These are phyloP conservation scores for Eurotiales sp. DNA, from an alignment of 2,329 filamentous ascomycete genomes.

Conservation along the genomic window DNA sequence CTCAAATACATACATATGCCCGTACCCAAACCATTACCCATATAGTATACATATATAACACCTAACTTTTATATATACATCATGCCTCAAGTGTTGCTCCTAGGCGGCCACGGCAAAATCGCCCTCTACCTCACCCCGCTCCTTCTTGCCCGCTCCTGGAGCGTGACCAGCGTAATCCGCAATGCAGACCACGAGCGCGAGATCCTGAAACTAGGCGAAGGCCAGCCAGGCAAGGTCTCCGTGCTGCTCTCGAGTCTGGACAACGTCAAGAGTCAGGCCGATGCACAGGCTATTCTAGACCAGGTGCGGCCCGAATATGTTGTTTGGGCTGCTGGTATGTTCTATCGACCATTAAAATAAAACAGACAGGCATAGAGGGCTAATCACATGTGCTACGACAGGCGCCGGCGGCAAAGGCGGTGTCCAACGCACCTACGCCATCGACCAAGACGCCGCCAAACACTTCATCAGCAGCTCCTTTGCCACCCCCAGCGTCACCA, in stretches of 20 bases:
- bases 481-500: slow-evolving; percentile 43
- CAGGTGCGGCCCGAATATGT: slow-evolving; percentile 42
- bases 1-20: too few relatives aligned
- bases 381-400: too few relatives aligned
- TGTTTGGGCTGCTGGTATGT: slow-evolving; percentile 45
- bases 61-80: not conserved
- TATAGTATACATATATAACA: not conserved
- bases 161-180: slow-evolving; percentile 74
- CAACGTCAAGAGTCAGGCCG: slow-evolving; percentile 60
- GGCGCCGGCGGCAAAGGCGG: slow-evolving; percentile 56
- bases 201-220: slow-evolving; percentile 59
- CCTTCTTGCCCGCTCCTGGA: slow-evolving; percentile 69
- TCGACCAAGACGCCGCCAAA: slow-evolving; percentile 55
- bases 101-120: slow-evolving; percentile 79
- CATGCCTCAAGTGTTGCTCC: slow-evolving; percentile 58
- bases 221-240: slow-evolving; percentile 60
- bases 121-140: slow-evolving; percentile 71
- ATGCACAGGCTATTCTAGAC: slow-evolving; percentile 60
- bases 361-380: too few relatives aligned
- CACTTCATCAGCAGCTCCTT: slow-evolving; percentile 50
- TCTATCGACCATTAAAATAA: too few relatives aligned
- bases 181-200: slow-evolving; percentile 62
- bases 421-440: slow-evolving; percentile 46
- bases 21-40: too few relatives aligned
- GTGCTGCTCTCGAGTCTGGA: slow-evolving; percentile 70